Percentiles rank a stretch among this genome's conserved stretches.
Conservation (phyloP, 169 alveolate species). For the Plasmodium inui region DNA sequence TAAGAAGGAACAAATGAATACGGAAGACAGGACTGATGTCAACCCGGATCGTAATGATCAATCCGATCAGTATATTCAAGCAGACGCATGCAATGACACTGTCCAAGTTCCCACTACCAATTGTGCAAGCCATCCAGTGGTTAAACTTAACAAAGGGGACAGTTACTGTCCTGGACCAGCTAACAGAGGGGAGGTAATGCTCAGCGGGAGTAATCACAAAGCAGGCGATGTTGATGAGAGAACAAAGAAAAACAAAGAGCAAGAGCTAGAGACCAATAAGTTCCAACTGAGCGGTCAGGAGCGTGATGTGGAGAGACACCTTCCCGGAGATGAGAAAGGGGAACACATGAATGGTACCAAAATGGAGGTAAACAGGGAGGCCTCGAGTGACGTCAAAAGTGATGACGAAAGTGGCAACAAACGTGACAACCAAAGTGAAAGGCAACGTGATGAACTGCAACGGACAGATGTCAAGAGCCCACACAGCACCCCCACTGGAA, state of each 20-base stretch:
- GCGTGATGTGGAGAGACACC: not conserved
- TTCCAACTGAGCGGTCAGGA: not conserved
- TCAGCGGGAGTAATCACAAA: not conserved
- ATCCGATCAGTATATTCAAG: not conserved
- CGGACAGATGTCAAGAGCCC: not conserved
- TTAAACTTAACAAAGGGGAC: not conserved
- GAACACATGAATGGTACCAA: not conserved
- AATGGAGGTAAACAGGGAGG: not conserved
- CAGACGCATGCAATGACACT: not conserved
- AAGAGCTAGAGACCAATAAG: not conserved
- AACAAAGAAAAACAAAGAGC: not conserved
- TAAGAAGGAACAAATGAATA: not conserved
- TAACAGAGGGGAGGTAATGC: not conserved
- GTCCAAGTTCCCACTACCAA: not conserved
- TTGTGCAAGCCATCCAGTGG: not conserved
- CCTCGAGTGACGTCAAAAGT: not conserved
- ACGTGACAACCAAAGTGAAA: not conserved
- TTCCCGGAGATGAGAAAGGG: not conserved
- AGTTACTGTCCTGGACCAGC: not conserved
- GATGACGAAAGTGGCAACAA: not conserved
- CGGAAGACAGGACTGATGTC: not conserved
- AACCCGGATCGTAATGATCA: not conserved
- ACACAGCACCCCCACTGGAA: not conserved
- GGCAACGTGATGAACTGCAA: not conserved
- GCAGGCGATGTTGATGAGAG: not conserved